Base-by-base conservation (phyloP, 2,329 filamentous ascomycete species). In the Ceratocystis albifundus region DNA sequence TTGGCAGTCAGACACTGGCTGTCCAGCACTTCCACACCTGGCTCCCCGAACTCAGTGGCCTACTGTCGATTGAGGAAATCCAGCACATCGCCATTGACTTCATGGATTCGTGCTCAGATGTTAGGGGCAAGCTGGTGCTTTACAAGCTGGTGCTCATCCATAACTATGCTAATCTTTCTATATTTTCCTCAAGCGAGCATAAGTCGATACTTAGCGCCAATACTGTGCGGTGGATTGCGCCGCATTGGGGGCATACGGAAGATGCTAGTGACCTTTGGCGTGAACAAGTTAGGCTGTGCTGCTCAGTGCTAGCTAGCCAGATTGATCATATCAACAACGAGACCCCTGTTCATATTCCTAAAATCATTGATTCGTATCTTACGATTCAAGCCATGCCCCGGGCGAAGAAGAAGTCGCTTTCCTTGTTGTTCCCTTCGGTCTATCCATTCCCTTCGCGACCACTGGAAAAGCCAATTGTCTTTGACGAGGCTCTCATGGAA, bases 21-120 rank as follows among this genome's bases (percentile, higher is more conserved):
- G 91, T 97, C 12, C 94, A 99, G 75, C 90, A 97, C 74, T 96
- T 97, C 74, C 93, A 97, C 73, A 89, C 89, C 0, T 99, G 94
- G 94, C 79, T 99, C n/a, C 93, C 94, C 0, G 93, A 97, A 73
- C 83, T 99, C 8, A 81, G 84, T 0, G 85, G 87, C 1, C 80
- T 94, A 46, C 81, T 97, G 72, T 84, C 82, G 3, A 86, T 87
- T 0, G 88, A 91, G 71, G 93, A 97, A 74, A 93, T 96, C 59
- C 79, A 96, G 64, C 88, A 96, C 71, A 88, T 96, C 69, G 90
- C 92, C 50, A 89, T 95, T 69, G 90, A 93, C 75, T 96, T 97
- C 72, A 88, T 97, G 79, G 91, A 96, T 73, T 90, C 94, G 0
- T 96, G 92, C 76, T 84, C 86, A 2, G 79, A 85, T 32, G 92